Percentiles rank a stretch among this genome's conserved stretches.
Conservation (phyloP, 768 basidiomycete species). For the Lactarius trivialis region DNA sequence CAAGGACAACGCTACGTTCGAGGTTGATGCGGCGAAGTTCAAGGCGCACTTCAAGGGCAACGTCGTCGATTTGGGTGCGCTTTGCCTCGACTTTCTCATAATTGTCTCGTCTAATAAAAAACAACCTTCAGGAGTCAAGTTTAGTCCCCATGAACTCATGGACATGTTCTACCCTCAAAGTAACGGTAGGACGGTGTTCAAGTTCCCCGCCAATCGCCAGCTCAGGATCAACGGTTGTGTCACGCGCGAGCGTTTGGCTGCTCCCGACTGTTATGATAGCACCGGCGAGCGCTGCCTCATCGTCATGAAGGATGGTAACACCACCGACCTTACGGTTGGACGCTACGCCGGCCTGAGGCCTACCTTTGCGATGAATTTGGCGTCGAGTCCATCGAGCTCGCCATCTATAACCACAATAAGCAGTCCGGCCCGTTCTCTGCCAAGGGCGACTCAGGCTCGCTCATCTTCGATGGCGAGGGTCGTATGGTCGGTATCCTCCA, state of each 20-base stretch:
- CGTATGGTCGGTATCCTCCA: constrained; percentile 11
- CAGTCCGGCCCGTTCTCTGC: constrained; percentile 20
- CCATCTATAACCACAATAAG: constrained; percentile 28
- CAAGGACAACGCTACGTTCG: constrained; percentile 27
- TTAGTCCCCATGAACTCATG: too few relatives aligned
- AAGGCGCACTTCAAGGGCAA: constrained; percentile 29
- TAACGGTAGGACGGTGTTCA: neutral
- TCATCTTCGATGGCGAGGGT: constrained; percentile 29
- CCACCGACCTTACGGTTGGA: constrained; percentile 33
- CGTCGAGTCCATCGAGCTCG: constrained; percentile 26
- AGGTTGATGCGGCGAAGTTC: constrained; percentile 27
- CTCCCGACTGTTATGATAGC: constrained; percentile 21
- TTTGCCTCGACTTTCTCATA: constrained; percentile 23
- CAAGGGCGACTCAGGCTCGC: constrained; percentile 29
- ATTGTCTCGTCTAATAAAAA: too few relatives aligned
- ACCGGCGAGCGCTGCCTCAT: constrained; percentile 28
- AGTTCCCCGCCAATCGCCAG: constrained; percentile 3
- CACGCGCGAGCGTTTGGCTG: neutral
- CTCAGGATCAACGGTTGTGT: constrained; percentile 12
- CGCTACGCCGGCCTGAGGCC: constrained; percentile 29
- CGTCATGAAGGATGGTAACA: constrained; percentile 31
- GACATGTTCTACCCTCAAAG: neutral
- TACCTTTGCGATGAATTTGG: constrained; percentile 22
- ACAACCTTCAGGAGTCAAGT: too few relatives aligned
- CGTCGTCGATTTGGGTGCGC: constrained; percentile 30